These are phyloP conservation scores for Hortiboletus flavorubellus DNA, from an alignment of 768 basidiomycete genomes.

Conservation along the genomic window DNA sequence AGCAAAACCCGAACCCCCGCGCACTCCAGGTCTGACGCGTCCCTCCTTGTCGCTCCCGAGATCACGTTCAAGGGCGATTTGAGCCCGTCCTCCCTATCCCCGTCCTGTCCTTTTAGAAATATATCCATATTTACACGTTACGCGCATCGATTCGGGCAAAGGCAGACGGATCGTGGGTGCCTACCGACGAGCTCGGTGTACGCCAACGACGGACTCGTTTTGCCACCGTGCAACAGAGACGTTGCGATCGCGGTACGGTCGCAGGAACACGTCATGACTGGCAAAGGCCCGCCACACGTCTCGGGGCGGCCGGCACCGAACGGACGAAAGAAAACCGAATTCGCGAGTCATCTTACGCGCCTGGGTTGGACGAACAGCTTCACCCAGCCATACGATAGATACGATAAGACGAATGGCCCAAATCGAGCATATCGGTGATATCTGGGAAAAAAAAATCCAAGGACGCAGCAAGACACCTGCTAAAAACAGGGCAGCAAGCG, in stretches of 20 bases:
- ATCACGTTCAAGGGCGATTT: slow-evolving; percentile 16
- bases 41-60: slow-evolving; percentile 26
- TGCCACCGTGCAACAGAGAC: slow-evolving; percentile 1
- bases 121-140: slow-evolving; percentile 6
- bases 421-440: slow-evolving; percentile 12
- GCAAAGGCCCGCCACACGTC: slow-evolving; percentile 13
- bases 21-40: slow-evolving; percentile 4
- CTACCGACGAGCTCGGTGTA: slow-evolving; percentile 2
- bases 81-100: slow-evolving; percentile 14
- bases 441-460: neutral
- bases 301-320: slow-evolving; percentile 3
- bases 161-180: slow-evolving; percentile 8
- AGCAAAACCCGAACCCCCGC: slow-evolving; percentile 1
- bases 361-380: neutral
- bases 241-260: slow-evolving; percentile 26
- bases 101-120: slow-evolving; percentile 13
- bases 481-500: slow-evolving; percentile 8
- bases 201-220: slow-evolving; percentile 11
- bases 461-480: slow-evolving; percentile 14
- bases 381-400: neutral
- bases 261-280: slow-evolving; percentile 18
- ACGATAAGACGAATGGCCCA: neutral
- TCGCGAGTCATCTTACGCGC: neutral
- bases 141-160: neutral
- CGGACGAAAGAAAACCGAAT: neutral